These are phyloP conservation scores for Ogataea thermomethanolica DNA, from an alignment of 805 yeast species.

Conservation along the genomic window DNA sequence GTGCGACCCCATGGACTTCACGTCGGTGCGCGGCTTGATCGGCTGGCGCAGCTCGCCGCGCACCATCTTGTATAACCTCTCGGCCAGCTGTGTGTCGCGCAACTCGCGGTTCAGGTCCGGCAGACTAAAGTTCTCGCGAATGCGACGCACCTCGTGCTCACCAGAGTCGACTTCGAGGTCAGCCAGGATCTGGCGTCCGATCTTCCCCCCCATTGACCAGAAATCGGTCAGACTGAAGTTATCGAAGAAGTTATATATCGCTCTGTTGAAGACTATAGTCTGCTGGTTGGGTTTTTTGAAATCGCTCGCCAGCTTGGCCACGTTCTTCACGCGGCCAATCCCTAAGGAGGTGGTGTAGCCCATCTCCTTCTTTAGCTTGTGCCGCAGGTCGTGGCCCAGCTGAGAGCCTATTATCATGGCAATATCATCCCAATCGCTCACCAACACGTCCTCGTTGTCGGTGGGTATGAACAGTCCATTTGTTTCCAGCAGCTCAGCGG, in stretches of 20 bases:
- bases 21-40: constrained; percentile 53
- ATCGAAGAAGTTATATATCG: constrained; percentile 51
- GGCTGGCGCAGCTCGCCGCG: constrained; percentile 60
- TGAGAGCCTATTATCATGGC: constrained; percentile 64
- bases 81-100: constrained; percentile 47
- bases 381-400: constrained; percentile 52
- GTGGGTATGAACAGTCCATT: constrained; percentile 28
- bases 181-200: constrained; percentile 59
- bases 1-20: constrained; percentile 85
- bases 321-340: constrained; percentile 64
- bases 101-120: constrained; percentile 33
- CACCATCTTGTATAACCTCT: constrained; percentile 54
- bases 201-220: constrained; percentile 89
- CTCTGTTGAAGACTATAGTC: constrained; percentile 57
- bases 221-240: constrained; percentile 68
- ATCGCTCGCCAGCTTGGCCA: constrained; percentile 87
- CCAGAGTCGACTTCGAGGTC: constrained; percentile 47
- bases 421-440: constrained; percentile 79
- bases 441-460: constrained; percentile 19
- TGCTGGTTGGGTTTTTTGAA: constrained; percentile 83
- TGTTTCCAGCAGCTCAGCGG: constrained; percentile 29
- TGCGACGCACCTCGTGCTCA: constrained; percentile 37
- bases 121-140: constrained; percentile 47
- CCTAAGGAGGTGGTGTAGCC: constrained; percentile 93
- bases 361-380: constrained; percentile 47